phyloP scores from a whole-genome alignment of 352 stramenopile species.

The Globisporangium lucens region DNA sequence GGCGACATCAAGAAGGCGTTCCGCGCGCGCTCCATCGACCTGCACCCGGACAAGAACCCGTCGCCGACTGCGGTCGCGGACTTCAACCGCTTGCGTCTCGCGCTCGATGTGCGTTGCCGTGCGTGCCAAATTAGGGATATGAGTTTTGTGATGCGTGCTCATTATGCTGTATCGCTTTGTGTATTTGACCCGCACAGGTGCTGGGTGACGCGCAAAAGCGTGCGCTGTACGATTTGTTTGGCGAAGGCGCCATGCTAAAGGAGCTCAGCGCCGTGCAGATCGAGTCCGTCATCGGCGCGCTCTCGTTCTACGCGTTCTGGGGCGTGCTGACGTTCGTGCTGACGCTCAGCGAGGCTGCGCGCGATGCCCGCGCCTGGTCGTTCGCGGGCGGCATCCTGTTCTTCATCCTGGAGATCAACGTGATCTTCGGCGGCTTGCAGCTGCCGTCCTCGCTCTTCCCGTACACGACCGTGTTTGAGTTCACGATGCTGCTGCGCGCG shows the following conservation, averaged over 20 bases:
- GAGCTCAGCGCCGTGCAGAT: constrained; percentile 87
- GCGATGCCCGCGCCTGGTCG: constrained; percentile 90
- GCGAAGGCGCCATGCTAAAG: constrained; percentile 86
- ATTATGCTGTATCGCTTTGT: too few species aligned
- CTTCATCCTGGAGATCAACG: constrained; percentile 92
- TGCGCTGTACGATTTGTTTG: constrained; percentile 96
- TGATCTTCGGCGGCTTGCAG: constrained; percentile 65
- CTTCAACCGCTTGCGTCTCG: constrained; percentile 93
- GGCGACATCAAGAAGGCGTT: constrained; percentile 97
- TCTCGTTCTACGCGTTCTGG: constrained; percentile 96
- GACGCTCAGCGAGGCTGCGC: constrained; percentile 89
- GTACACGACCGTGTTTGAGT: constrained; percentile 89
- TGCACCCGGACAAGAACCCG: constrained; percentile 97
- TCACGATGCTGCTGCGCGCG: constrained; percentile 89
- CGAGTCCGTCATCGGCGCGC: constrained; percentile 88
- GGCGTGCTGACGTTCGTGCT: constrained; percentile 94
- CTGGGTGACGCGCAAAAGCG: constrained; percentile 90
- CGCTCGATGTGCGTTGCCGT: constrained; percentile 85
- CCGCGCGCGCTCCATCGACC: constrained; percentile 91
- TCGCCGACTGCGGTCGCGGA: constrained; percentile 88
- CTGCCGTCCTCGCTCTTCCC: constrained; percentile 66
- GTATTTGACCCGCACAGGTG: constrained; percentile 20
- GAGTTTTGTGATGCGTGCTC: too few species aligned
- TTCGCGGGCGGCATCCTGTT: constrained; percentile 93
- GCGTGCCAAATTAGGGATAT: too few species aligned